phyloP scores from a whole-genome alignment of 2,329 filamentous ascomycete species.

The Scedosporium aurantiacum region DNA sequence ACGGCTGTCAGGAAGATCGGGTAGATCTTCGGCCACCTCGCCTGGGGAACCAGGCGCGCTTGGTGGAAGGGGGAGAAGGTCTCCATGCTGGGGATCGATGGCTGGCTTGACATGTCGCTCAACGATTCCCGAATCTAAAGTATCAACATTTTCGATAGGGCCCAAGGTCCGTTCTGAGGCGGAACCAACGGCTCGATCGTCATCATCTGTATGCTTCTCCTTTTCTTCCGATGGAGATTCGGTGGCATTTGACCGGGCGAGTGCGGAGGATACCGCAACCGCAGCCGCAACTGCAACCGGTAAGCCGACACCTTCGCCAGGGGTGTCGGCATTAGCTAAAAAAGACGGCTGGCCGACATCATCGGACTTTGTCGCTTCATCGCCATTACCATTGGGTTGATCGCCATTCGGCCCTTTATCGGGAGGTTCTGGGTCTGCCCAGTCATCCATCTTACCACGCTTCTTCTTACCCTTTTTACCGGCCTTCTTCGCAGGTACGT shows the following conservation, averaged over 20 bases:
- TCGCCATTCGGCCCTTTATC: slow-evolving; percentile 19
- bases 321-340: slow-evolving; percentile 62
- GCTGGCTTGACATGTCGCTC: slow-evolving; percentile 49
- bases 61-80: slow-evolving; percentile 52
- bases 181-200: slow-evolving; percentile 4
- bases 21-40: slow-evolving; percentile 28
- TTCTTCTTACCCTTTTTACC: slow-evolving; percentile 22
- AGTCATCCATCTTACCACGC: not conserved
- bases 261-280: slow-evolving; percentile 27
- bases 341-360: slow-evolving; percentile 42
- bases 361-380: slow-evolving; percentile 20
- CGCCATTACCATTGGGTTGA: slow-evolving; percentile 20
- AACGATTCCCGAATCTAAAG: slow-evolving; percentile 44
- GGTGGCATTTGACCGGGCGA: slow-evolving; percentile 33
- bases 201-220: slow-evolving; percentile 20
- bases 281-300: slow-evolving; percentile 30
- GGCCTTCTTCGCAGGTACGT: slow-evolving; percentile 18
- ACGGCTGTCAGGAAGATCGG: slow-evolving; percentile 48
- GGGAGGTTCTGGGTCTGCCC: slow-evolving; percentile 1
- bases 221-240: slow-evolving; percentile 28
- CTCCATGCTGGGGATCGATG: slow-evolving; percentile 55
- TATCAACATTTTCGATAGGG: slow-evolving; percentile 16
- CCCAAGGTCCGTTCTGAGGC: slow-evolving; percentile 14
- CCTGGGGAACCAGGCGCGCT: slow-evolving; percentile 43
- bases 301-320: slow-evolving; percentile 59